A percentile compares a stretch with the other conserved stretches of the same genome.
phyloP scores from a whole-genome alignment of 805 yeast species.

The Starmera quercuum region DNA sequence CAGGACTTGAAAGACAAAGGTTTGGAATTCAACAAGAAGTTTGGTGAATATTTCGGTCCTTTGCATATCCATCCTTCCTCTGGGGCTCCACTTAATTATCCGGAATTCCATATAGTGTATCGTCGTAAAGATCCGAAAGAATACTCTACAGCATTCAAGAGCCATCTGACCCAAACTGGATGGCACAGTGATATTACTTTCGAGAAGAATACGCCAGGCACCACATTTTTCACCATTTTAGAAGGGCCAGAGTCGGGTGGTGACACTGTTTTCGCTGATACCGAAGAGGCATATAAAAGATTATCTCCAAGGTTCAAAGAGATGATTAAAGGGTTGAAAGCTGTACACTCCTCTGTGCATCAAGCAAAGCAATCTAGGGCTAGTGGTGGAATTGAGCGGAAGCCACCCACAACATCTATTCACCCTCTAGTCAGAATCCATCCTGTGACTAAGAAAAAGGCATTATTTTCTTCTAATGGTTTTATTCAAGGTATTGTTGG shows the following conservation, averaged over 20 bases:
- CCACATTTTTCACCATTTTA: constrained; percentile 57
- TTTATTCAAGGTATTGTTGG: constrained; percentile 66
- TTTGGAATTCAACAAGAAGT: constrained; percentile 38
- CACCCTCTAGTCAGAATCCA: constrained; percentile 71
- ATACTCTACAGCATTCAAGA: constrained; percentile 20
- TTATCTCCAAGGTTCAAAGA: constrained; percentile 59
- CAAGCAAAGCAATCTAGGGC: constrained; percentile 53
- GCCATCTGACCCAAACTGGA: constrained; percentile 16
- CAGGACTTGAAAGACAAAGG: constrained; percentile 58
- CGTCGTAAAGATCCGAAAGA: constrained; percentile 33
- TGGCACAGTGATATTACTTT: constrained; percentile 77
- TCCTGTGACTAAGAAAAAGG: constrained; percentile 62
- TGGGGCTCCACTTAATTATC: constrained; percentile 54
- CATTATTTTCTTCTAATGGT: constrained; percentile 46
- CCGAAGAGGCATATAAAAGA: constrained; percentile 62
- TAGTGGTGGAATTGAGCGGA: constrained; percentile 61
- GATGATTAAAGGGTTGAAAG: constrained; percentile 53
- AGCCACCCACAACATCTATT: constrained; percentile 42
- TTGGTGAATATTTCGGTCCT: constrained; percentile 60
- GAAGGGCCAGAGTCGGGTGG: constrained; percentile 64
- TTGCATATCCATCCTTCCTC: constrained; percentile 70
- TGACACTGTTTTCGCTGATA: constrained; percentile 69
- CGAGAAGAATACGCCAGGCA: constrained; percentile 67
- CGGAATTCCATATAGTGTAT: constrained; percentile 57
- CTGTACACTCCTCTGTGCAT: constrained; percentile 60